Evolutionary conservation across 306 rosid species (phyloP).

Genomic region (Inga leiocalycina): DNA sequence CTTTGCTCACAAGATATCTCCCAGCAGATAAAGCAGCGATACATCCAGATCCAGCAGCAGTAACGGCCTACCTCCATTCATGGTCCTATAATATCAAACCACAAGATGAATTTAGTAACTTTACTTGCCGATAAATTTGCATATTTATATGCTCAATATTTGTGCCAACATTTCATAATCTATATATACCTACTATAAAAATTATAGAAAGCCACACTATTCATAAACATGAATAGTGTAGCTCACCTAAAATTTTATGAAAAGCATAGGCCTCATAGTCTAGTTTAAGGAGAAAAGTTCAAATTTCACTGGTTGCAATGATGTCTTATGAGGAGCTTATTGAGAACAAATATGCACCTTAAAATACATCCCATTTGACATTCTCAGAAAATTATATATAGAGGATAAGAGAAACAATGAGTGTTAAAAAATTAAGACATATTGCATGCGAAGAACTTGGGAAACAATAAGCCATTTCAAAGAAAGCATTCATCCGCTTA

Average conservation of each 20-base stretch:
- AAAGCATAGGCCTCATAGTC: not conserved
- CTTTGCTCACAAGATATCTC: slow-evolving; percentile 66
- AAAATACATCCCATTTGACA: slow-evolving; percentile 3
- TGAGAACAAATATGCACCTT: not conserved
- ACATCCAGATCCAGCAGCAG: slow-evolving; percentile 83
- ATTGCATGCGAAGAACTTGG: not conserved
- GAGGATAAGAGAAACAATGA: not conserved
- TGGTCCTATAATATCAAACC: slow-evolving; percentile 50
- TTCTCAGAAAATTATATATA: slow-evolving; percentile 16
- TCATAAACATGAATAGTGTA: not conserved
- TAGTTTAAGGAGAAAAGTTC: not conserved
- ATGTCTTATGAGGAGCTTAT: not conserved
- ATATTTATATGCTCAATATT: not conserved
- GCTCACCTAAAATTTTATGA: not conserved
- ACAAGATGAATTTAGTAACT: slow-evolving; percentile 1
- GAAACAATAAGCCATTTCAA: slow-evolving; percentile 10
- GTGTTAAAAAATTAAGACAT: not conserved
- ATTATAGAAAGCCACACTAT: not conserved
- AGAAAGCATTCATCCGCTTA: slow-evolving; percentile 31
- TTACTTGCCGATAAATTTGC: not conserved
- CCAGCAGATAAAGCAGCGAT: slow-evolving; percentile 73
- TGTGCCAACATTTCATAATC: not conserved
- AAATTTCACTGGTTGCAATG: not conserved
- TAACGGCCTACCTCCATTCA: slow-evolving; percentile 79
- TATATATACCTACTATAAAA: not conserved